These are phyloP conservation scores for Fusarium subtropicale DNA, from an alignment of 2,329 filamentous ascomycete genomes.

Conservation along the genomic window DNA sequence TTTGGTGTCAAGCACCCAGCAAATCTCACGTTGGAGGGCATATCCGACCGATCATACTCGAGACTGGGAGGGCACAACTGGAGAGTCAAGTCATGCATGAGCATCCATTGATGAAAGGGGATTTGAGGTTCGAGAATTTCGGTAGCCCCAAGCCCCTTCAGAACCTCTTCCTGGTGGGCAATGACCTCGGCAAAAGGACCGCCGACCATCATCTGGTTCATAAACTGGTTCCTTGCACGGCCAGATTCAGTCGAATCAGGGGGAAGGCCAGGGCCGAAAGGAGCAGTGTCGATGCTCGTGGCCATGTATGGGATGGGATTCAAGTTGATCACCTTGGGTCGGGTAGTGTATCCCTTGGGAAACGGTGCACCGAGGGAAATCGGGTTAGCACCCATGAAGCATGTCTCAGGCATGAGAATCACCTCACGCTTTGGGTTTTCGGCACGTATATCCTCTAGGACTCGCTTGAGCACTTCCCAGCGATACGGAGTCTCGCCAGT, in stretches of 20 bases:
- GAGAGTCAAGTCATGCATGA: slow-evolving; percentile 50
- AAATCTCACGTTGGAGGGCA: slow-evolving; percentile 56
- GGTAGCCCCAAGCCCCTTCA: slow-evolving; percentile 49
- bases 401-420: slow-evolving; percentile 57
- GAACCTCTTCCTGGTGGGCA: slow-evolving; percentile 42
- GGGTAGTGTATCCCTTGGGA: slow-evolving; percentile 52
- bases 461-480: slow-evolving; percentile 50
- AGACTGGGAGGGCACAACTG: slow-evolving; percentile 55
- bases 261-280: slow-evolving; percentile 54
- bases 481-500: slow-evolving; percentile 48
- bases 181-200: slow-evolving; percentile 42
- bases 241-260: slow-evolving; percentile 54
- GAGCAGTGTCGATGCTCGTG: slow-evolving; percentile 54
- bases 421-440: slow-evolving; percentile 53
- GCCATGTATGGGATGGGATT: slow-evolving; percentile 54
- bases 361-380: slow-evolving; percentile 54
- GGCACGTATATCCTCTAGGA: slow-evolving; percentile 51
- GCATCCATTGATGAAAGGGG: slow-evolving; percentile 47
- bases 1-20: slow-evolving; percentile 56
- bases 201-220: slow-evolving; percentile 42
- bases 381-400: slow-evolving; percentile 54
- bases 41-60: slow-evolving; percentile 54
- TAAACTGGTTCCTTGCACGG: slow-evolving; percentile 49
- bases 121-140: slow-evolving; percentile 22
- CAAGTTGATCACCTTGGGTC: slow-evolving; percentile 55